phyloP scores from a whole-genome alignment of 2,329 filamentous ascomycete genomes.

The Hypoxylon sp. region DNA sequence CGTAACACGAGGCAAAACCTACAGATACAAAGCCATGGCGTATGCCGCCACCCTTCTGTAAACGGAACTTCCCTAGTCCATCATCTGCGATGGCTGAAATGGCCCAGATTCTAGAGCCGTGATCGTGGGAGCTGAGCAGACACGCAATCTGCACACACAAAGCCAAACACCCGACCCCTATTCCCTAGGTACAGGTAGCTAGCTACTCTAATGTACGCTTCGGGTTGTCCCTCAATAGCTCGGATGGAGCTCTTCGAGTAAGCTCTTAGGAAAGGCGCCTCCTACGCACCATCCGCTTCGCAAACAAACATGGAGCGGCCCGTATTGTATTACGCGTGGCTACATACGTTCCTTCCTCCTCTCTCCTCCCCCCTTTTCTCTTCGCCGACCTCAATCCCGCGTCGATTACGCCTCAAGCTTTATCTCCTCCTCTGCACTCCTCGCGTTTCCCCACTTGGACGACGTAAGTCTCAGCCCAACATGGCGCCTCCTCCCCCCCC shows the following conservation, averaged over 20 bases:
- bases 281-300: not conserved
- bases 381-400: not conserved
- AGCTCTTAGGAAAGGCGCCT: not conserved
- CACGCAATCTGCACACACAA: not conserved
- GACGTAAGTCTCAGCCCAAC: slow-evolving; percentile 1
- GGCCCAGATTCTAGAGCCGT: not conserved
- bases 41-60: not conserved
- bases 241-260: not conserved
- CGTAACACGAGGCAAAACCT: not conserved
- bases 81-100: not conserved
- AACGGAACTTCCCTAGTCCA: not conserved
- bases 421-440: not conserved
- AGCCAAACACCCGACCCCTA: not conserved
- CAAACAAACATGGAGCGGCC: not conserved
- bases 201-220: not conserved
- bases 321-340: slow-evolving; percentile 1
- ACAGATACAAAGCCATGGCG: not conserved
- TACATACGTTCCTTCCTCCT: not conserved
- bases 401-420: not conserved
- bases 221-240: not conserved
- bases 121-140: not conserved
- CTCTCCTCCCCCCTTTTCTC: not conserved
- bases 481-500: not conserved
- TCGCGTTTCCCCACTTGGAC: not conserved
- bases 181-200: not conserved